Percentiles rank a stretch among this genome's conserved stretches.
Conservation (phyloP, 306 rosid species). For the Medicago arabica region DNA sequence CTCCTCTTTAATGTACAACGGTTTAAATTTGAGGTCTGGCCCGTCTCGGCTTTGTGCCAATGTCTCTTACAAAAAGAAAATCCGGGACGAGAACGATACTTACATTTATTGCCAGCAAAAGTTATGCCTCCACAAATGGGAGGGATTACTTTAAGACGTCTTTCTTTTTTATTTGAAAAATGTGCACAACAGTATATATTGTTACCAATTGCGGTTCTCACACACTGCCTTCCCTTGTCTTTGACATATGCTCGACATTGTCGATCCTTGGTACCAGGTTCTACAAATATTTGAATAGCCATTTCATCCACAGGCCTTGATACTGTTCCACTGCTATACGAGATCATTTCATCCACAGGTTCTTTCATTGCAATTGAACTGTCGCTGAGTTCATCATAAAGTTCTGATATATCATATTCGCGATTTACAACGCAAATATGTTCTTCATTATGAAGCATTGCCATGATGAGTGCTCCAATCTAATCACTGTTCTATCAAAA, state of each 20-base stretch:
- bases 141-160: constrained; percentile 52
- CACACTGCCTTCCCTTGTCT: constrained; percentile 91
- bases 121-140: constrained; percentile 87
- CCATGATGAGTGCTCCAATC: no score
- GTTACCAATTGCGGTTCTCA: constrained; percentile 76
- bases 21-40: constrained; percentile 37
- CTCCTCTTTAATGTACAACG: constrained; percentile 62
- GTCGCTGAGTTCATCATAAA: no score
- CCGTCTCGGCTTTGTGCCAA: constrained; percentile 54
- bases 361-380: no score
- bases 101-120: constrained; percentile 76
- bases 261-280: constrained; percentile 53
- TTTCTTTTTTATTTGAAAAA: constrained; percentile 59
- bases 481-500: no score
- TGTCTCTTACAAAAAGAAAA: constrained; percentile 84
- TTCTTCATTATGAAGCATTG: no score
- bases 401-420: no score
- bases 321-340: no score
- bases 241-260: constrained; percentile 76
- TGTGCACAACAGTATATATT: constrained; percentile 92
- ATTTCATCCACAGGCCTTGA: constrained; percentile 26
- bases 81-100: constrained; percentile 78
- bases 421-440: no score
- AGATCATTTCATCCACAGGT: no score
- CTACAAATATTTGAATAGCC: constrained; percentile 45